Evolutionary conservation across 1,284 basidiomycete species (phyloP), one percentile per base, ranked within the genome.

Genomic region (Prillingera fragicola): DNA sequence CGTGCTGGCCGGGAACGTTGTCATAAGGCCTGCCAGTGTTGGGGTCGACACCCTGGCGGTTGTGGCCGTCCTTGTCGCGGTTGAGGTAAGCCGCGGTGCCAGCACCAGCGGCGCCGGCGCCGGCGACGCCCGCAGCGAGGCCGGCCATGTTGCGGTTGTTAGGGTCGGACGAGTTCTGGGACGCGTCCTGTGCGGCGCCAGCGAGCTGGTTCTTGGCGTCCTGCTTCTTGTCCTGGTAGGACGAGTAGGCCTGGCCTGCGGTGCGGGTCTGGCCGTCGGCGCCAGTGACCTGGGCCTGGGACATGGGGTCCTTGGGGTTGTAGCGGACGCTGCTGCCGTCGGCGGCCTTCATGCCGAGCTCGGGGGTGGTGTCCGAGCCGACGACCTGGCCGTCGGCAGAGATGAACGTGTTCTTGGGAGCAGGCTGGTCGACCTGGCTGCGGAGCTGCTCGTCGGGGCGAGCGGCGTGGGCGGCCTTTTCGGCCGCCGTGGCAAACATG

Each of bases 401-500:
- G 51, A 72, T 65, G 72, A 73, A 76, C 54, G 81, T 73, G 59
- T 82, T 78, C 26, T 76, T 68, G 0, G 84, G 80, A 0, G 78
- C 85, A 24, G 84, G 70, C 48, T 86, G 76, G 71, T 95, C 83
- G 32, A 87, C 80, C 19, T 71, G 68, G 28, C 75, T 69, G 33
- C 96, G 76, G 5, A 69, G 69, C 26, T 87, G 81, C 37, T 83
- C 71, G 38, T 72, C 59, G 0, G 92, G 91, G 12, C 83, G 81
- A 33, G 88, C 74, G 24, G 70, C 68, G 43, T 81, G 78, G n/a
- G 87, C 85, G 8, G 79, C 83, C 69, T 89, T 86, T 56, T 75
- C 69, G 1, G 86, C 84, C 22, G 80, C 81, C 38, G 80, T 82
- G 15, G 87, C 82, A 51, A 94, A 82, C 45, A 95, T 75, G 71